Conservation (phyloP, 495 filamentous ascomycete genomes). For the Chaetomium tenue region DNA sequence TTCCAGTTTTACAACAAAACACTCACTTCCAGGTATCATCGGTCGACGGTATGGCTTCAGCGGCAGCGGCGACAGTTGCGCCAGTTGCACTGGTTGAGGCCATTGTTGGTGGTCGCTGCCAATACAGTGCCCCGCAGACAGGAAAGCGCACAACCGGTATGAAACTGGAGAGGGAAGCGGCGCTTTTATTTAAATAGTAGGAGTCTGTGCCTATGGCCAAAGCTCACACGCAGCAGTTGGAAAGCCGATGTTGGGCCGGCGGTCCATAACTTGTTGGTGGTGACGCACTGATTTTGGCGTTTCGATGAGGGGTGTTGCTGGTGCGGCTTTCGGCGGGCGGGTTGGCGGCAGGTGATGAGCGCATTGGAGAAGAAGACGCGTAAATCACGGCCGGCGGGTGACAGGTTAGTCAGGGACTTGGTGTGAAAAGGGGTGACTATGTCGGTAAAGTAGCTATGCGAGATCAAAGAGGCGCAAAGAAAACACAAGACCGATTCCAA, state of each 20-base stretch:
- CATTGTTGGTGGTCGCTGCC: constrained; percentile 21
- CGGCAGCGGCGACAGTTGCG: background rate
- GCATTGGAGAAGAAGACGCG: constrained; percentile 31
- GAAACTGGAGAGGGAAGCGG: background rate
- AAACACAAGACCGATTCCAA: background rate
- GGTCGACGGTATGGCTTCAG: constrained; percentile 17
- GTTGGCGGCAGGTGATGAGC: constrained; percentile 26
- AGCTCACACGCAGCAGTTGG: constrained; percentile 30
- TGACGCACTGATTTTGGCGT: constrained; percentile 19
- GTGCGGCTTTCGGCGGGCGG: constrained; percentile 32
- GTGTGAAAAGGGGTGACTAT: background rate
- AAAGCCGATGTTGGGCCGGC: constrained; percentile 25
- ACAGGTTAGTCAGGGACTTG: constrained; percentile 1
- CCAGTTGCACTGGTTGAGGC: constrained; percentile 16
- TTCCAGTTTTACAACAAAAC: background rate
- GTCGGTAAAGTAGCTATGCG: background rate
- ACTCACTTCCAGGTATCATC: constrained; percentile 35
- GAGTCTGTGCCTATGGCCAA: constrained; percentile 20
- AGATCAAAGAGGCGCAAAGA: constrained; percentile 13
- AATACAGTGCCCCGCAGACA: background rate
- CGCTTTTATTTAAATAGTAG: constrained; percentile 6
- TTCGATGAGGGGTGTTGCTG: constrained; percentile 31
- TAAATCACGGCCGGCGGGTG: constrained; percentile 5
- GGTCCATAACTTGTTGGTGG: constrained; percentile 38
- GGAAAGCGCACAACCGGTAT: background rate